Conservation (phyloP, 495 filamentous ascomycete genomes). For the Neurospora sp. region DNA sequence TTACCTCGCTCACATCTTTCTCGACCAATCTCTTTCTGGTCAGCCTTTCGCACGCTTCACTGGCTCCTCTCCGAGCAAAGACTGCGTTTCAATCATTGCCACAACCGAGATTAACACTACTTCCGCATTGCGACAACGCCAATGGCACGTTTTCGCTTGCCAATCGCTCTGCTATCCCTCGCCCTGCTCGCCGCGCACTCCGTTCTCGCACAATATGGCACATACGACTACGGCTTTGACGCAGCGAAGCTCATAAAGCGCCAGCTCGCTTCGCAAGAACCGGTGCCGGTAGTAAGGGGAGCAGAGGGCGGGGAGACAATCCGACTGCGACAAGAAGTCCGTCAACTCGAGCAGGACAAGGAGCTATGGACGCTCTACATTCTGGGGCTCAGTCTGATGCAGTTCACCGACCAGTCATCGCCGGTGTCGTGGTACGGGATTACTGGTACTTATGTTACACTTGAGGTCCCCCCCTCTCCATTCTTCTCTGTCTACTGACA, state of each 20-base stretch:
- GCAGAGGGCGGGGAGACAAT: constrained; percentile 7
- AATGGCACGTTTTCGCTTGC: constrained; percentile 5
- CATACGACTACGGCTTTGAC: constrained; percentile 35
- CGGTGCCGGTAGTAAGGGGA: constrained; percentile 10
- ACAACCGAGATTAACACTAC: background rate
- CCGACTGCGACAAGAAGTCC: constrained; percentile 36
- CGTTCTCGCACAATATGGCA: constrained; percentile 8
- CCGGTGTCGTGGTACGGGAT: constrained; percentile 53
- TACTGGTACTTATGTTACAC: constrained; percentile 15
- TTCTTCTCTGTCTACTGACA: constrained; percentile 1
- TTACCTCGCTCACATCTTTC: background rate
- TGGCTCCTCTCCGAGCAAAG: background rate
- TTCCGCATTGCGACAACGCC: background rate
- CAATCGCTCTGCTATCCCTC: background rate
- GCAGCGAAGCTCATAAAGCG: constrained; percentile 15
- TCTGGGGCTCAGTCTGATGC: constrained; percentile 43
- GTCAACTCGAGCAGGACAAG: constrained; percentile 43
- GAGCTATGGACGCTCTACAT: constrained; percentile 52
- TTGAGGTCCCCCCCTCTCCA: background rate
- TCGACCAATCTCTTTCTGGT: background rate
- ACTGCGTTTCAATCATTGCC: background rate
- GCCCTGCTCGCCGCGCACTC: background rate
- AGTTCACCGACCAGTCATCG: constrained; percentile 41
- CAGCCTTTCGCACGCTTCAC: background rate
- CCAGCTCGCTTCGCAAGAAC: constrained; percentile 6